Evolutionary conservation across 1,284 basidiomycete species (phyloP).

Genomic region (Cryptococcus sp.): DNA sequence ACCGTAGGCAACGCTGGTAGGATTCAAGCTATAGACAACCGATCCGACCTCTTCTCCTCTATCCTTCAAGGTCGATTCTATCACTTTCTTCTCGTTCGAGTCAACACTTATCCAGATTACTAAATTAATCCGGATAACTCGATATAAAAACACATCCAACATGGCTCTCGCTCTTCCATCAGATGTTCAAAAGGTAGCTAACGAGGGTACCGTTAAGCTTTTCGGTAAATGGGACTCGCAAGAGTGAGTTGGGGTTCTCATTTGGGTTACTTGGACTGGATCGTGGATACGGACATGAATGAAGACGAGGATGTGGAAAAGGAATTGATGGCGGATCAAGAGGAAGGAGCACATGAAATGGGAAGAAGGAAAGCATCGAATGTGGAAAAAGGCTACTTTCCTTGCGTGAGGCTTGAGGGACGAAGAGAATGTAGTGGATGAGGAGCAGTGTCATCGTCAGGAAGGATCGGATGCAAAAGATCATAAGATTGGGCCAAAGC

Average conservation of each 20-base stretch:
- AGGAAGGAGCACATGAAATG: too few species aligned
- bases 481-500: conserved; percentile 1
- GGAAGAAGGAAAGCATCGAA: neutral
- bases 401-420: neutral
- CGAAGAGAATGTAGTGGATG: neutral
- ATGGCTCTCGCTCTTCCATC: conserved; percentile 59
- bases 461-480: neutral
- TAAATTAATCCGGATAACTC: neutral
- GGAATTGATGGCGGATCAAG: too few species aligned
- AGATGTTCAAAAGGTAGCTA: conserved; percentile 76
- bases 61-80: neutral
- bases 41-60: neutral
- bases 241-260: conserved; percentile 60
- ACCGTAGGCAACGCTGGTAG: too few species aligned
- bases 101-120: neutral
- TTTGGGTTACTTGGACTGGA: too few species aligned
- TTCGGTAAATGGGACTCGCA: conserved; percentile 96
- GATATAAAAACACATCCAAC: conserved; percentile 10
- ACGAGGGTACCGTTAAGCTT: conserved; percentile 72
- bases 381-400: neutral
- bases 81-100: neutral
- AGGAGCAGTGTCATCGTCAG: neutral
- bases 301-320: too few species aligned
- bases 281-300: too few species aligned
- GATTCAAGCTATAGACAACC: neutral